Evolutionary conservation across 257 asterid genomes (phyloP).

Genomic region (Ballota nigra): DNA sequence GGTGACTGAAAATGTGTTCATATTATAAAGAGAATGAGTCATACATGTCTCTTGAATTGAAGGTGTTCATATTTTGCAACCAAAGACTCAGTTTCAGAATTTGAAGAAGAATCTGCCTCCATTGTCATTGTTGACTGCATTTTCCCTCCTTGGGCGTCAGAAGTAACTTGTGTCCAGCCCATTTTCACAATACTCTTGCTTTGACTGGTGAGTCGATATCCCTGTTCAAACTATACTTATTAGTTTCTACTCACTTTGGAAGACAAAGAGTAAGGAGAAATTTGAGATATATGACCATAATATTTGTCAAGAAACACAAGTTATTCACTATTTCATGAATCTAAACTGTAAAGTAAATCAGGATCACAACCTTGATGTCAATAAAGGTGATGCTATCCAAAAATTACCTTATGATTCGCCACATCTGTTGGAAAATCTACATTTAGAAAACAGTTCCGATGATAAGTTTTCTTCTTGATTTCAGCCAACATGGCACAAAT

Average conservation of each 20-base stretch:
- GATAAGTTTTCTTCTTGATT: slow-evolving; percentile 55
- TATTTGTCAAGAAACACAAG: slow-evolving; percentile 9
- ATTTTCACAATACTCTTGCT: slow-evolving; percentile 53
- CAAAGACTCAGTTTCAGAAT: slow-evolving; percentile 36
- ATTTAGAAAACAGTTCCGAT: slow-evolving; percentile 62
- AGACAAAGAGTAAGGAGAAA: slow-evolving; percentile 7
- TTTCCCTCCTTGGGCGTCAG: slow-evolving; percentile 61
- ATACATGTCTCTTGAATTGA: slow-evolving; percentile 74
- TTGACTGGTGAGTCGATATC: slow-evolving; percentile 72
- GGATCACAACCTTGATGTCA: background rate
- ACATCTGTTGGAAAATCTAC: slow-evolving; percentile 74
- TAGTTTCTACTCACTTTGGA: background rate
- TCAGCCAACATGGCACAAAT: slow-evolving; percentile 49
- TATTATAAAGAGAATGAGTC: slow-evolving; percentile 25
- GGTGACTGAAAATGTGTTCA: background rate
- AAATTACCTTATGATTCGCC: slow-evolving; percentile 61
- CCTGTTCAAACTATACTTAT: slow-evolving; percentile 41
- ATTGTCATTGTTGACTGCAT: slow-evolving; percentile 79
- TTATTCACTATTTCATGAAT: background rate
- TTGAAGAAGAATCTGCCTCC: slow-evolving; percentile 51
- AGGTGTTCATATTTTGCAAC: slow-evolving; percentile 41
- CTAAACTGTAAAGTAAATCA: background rate
- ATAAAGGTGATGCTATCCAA: slow-evolving; percentile 4
- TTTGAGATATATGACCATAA: background rate
- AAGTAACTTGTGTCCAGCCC: slow-evolving; percentile 67